Conservation (phyloP, 2,329 filamentous ascomycete genomes). For the Colletotrichum lindemuthianum region DNA sequence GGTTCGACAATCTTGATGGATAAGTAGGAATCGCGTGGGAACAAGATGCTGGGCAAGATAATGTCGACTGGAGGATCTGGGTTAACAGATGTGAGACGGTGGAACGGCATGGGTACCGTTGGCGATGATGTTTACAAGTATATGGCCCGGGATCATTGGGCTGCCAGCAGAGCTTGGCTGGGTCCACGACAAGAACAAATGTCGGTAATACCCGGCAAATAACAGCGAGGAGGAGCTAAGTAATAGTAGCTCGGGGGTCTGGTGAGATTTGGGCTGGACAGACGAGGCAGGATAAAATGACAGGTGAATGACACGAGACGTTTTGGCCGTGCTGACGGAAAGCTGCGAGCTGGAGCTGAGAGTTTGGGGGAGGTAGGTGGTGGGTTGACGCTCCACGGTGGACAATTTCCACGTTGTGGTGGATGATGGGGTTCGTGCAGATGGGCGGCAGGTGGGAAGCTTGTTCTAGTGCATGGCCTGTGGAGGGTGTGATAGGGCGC, state of each 20-base stretch:
- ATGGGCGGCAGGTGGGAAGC: neutral
- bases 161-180: neutral
- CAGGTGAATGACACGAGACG: too few species aligned
- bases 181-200: too few species aligned
- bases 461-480: neutral
- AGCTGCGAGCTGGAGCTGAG: too few species aligned
- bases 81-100: constrained; percentile 12
- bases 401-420: neutral
- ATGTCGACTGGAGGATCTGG: neutral
- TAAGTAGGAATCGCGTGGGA: neutral
- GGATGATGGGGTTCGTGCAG: neutral
- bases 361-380: neutral
- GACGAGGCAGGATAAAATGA: too few species aligned
- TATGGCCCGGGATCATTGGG: constrained; percentile 8
- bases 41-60: neutral
- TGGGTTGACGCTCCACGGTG: neutral
- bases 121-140: neutral
- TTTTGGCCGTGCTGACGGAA: too few species aligned
- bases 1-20: neutral
- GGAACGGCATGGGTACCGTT: neutral
- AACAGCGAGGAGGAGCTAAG: neutral
- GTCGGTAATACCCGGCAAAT: constrained; percentile 26
- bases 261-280: neutral
- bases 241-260: too few species aligned
- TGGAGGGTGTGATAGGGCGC: neutral